Evolutionary conservation across 2,329 filamentous ascomycete species (phyloP).

Genomic region (Gnomoniopsis smithogilvyi): DNA sequence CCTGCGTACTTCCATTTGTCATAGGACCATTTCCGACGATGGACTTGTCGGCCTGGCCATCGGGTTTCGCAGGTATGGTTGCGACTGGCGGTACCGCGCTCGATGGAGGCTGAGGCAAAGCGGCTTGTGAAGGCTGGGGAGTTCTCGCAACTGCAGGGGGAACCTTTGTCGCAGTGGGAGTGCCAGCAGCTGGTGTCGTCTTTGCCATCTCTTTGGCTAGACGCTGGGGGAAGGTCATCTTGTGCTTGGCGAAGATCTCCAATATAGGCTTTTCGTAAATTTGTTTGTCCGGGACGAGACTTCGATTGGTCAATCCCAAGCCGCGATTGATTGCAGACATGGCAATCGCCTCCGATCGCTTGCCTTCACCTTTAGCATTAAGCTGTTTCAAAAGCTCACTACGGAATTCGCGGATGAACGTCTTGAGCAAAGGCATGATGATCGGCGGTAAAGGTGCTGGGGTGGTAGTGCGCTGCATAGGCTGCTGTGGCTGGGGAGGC

Average conservation of each 20-base stretch:
- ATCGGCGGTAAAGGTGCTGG: conserved; percentile 21
- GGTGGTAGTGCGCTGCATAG: conserved; percentile 1
- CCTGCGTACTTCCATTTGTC: not conserved
- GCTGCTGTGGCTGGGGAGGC: not conserved
- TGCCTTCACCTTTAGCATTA: conserved; percentile 35
- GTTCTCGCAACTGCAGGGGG: not conserved
- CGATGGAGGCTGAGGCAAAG: not conserved
- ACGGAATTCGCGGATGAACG: conserved; percentile 43
- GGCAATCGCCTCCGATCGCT: conserved; percentile 44
- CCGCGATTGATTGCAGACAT: conserved; percentile 52
- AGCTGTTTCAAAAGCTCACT: conserved; percentile 45
- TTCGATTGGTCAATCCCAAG: conserved; percentile 42
- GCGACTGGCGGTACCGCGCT: not conserved
- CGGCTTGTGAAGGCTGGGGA: not conserved
- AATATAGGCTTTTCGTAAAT: conserved; percentile 46
- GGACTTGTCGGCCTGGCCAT: not conserved
- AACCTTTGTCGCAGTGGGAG: conserved; percentile 16
- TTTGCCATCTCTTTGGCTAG: conserved; percentile 7
- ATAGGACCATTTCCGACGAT: not conserved
- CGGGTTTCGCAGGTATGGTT: not conserved
- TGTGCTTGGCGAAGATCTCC: conserved; percentile 35
- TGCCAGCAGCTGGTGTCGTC: not conserved
- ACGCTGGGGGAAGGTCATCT: conserved; percentile 16
- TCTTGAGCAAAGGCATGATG: conserved; percentile 33
- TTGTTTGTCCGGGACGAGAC: conserved; percentile 38